Evolutionary conservation across 495 filamentous ascomycete species (phyloP).

Genomic region (Podospora comata): DNA sequence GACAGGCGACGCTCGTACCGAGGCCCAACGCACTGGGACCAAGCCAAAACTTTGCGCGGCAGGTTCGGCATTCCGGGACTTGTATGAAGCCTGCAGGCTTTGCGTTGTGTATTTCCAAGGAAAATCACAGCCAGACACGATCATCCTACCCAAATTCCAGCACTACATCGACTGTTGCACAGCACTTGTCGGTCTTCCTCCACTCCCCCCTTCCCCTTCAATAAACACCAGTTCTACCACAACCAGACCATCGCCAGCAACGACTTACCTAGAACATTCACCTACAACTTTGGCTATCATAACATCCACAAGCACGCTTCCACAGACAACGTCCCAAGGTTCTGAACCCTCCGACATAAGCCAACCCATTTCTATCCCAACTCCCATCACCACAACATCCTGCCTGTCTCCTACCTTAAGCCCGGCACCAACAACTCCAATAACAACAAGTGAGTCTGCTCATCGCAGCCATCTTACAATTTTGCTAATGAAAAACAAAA

Average conservation of each 20-base stretch:
- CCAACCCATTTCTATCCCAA: not conserved
- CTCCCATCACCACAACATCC: not conserved
- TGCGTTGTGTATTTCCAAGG: not conserved
- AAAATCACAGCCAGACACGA: not conserved
- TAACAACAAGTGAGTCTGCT: not conserved
- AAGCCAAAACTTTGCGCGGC: not conserved
- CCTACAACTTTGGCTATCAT: not conserved
- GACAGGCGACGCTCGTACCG: not conserved
- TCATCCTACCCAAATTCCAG: not conserved
- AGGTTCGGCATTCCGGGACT: not conserved
- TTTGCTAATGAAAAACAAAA: not conserved
- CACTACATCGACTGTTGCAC: not conserved
- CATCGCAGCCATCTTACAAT: not conserved
- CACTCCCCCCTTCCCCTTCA: not conserved
- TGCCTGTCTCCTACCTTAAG: not conserved
- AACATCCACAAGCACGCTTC: not conserved
- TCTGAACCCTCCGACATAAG: not conserved
- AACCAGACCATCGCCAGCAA: not conserved
- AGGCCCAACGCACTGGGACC: not conserved
- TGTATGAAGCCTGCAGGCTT: not conserved
- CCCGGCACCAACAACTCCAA: not conserved
- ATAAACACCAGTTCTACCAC: not conserved
- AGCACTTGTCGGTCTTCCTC: not conserved
- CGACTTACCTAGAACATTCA: not conserved
- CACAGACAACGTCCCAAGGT: not conserved